Evolutionary conservation across 2,329 filamentous ascomycete genomes (phyloP).

Genomic region (Aurifilum marmelostoma): DNA sequence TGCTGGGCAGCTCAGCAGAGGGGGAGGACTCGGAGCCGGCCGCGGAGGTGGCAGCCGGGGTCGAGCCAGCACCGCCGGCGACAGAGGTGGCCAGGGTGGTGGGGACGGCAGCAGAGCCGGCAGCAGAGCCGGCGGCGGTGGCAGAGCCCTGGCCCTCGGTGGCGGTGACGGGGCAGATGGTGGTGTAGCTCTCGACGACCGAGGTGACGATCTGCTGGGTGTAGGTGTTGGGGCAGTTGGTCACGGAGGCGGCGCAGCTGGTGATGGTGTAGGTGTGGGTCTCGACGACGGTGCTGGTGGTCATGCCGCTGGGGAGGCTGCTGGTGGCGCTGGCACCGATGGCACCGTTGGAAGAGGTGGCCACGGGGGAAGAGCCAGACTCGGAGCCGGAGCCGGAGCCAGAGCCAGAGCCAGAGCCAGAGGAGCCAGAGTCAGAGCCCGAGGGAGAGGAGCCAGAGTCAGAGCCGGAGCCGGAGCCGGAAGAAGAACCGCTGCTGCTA

Average conservation of each 20-base stretch:
- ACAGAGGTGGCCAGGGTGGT: slow-evolving; percentile 8
- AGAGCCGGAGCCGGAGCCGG: not conserved
- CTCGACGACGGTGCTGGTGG: slow-evolving; percentile 33
- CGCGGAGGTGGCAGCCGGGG: not conserved
- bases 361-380: not conserved
- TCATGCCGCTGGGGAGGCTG: slow-evolving; percentile 25
- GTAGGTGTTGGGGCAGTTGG: slow-evolving; percentile 37
- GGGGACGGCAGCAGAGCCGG: not conserved
- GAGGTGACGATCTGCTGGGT: slow-evolving; percentile 36
- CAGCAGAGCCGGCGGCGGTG: not conserved
- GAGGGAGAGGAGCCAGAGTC: slow-evolving; percentile 1
- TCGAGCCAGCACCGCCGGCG: not conserved
- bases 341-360: slow-evolving; percentile 17
- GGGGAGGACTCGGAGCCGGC: not conserved
- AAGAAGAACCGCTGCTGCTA: not conserved
- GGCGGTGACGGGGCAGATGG: slow-evolving; percentile 35
- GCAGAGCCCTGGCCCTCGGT: slow-evolving; percentile 25
- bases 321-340: slow-evolving; percentile 14
- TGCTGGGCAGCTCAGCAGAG: slow-evolving; percentile 10
- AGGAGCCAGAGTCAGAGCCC: slow-evolving; percentile 4
- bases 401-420: slow-evolving; percentile 6
- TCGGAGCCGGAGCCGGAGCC: not conserved
- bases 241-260: slow-evolving; percentile 35
- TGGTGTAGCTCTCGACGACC: slow-evolving; percentile 33
- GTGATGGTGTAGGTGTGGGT: slow-evolving; percentile 39